Evolutionary conservation across 2,329 filamentous ascomycete species (phyloP).

Genomic region (Incumbomyces delicatus): DNA sequence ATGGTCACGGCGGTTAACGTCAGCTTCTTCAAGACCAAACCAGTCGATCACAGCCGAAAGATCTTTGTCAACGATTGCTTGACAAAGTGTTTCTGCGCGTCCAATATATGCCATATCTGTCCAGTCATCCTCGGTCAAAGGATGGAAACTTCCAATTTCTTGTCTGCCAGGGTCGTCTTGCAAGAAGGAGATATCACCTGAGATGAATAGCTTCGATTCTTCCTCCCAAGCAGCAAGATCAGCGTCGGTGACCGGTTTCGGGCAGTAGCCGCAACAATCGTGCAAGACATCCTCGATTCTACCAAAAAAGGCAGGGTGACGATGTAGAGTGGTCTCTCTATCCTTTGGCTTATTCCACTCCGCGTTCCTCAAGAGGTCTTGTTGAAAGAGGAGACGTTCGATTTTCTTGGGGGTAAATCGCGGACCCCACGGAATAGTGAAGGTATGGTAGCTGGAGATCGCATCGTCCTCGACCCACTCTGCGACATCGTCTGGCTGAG

Average conservation of each 20-base stretch:
- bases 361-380: conserved; percentile 66
- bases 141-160: conserved; percentile 63
- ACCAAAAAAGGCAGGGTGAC: conserved; percentile 79
- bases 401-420: conserved; percentile 45
- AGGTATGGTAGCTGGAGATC: conserved; percentile 69
- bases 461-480: conserved; percentile 74
- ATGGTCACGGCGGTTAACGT: conserved; percentile 66
- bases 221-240: conserved; percentile 62
- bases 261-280: conserved; percentile 76
- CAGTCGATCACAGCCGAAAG: conserved; percentile 61
- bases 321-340: conserved; percentile 66
- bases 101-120: conserved; percentile 86
- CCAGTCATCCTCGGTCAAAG: conserved; percentile 73
- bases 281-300: conserved; percentile 61
- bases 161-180: conserved; percentile 76
- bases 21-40: conserved; percentile 48
- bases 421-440: conserved; percentile 36
- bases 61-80: conserved; percentile 69
- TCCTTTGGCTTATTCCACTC: conserved; percentile 76
- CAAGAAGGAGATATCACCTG: conserved; percentile 62
- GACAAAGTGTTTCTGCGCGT: conserved; percentile 65
- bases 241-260: conserved; percentile 56
- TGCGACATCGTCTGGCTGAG: conserved; percentile 68
- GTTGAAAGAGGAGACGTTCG: conserved; percentile 71
- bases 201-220: conserved; percentile 67